phyloP scores from a whole-genome alignment of 257 asterid species.

The Coffea eugenioides region DNA sequence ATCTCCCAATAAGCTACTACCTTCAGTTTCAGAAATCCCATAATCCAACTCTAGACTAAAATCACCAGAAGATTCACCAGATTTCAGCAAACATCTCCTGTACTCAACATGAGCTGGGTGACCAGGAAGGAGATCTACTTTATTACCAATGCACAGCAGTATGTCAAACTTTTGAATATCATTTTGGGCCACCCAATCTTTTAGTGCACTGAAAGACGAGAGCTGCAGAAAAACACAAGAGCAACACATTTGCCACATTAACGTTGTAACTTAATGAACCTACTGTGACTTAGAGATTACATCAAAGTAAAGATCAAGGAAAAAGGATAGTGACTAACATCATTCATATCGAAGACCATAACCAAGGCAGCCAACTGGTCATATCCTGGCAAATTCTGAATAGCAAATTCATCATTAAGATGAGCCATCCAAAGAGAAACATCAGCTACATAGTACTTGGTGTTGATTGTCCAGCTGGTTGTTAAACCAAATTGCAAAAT shows the following conservation, averaged over 20 bases:
- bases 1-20: constrained; percentile 74
- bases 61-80: constrained; percentile 38
- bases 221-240: constrained; percentile 46
- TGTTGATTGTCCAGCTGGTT: constrained; percentile 84
- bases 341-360: constrained; percentile 78
- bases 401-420: constrained; percentile 56
- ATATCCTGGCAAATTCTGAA: constrained; percentile 41
- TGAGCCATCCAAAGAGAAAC: constrained; percentile 74
- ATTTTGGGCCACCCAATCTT: constrained; percentile 66
- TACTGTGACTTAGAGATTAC: background rate
- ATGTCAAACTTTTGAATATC: constrained; percentile 75
- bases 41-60: constrained; percentile 40
- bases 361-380: constrained; percentile 66
- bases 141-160: constrained; percentile 81
- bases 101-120: constrained; percentile 86
- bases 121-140: constrained; percentile 85
- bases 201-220: constrained; percentile 64
- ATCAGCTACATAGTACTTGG: constrained; percentile 87
- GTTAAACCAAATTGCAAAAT: constrained; percentile 25
- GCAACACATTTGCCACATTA: background rate
- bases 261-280: background rate
- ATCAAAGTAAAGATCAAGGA: constrained; percentile 10
- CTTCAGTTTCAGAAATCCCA: constrained; percentile 89
- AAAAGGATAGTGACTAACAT: constrained; percentile 45
- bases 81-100: constrained; percentile 57